A percentile compares a stretch with the other conserved stretches of the same genome.
These are phyloP conservation scores for Marasmius tenuissimus DNA, from an alignment of 1,284 basidiomycete species.

Conservation along the genomic window DNA sequence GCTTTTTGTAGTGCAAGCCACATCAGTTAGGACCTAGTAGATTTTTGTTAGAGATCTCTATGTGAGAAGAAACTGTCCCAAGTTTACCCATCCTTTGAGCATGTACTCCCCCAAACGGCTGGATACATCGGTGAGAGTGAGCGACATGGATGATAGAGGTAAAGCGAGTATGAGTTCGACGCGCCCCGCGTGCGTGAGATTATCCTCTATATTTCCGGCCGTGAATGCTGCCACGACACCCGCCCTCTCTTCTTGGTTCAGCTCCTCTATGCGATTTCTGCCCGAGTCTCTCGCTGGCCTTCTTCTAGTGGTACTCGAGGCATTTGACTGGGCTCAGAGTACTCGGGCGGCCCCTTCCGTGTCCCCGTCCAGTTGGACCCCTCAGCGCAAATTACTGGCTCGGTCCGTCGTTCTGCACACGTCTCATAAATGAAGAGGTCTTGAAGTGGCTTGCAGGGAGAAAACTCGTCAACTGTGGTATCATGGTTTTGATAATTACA, in stretches of 20 bases:
- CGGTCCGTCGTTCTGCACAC: conserved; percentile 41
- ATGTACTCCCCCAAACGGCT: conserved; percentile 66
- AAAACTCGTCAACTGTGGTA: conserved; percentile 76
- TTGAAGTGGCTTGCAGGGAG: conserved; percentile 45
- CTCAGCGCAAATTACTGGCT: conserved; percentile 56
- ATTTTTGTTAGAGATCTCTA: conserved; percentile 9
- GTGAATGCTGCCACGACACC: conserved; percentile 13
- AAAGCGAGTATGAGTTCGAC: conserved; percentile 4
- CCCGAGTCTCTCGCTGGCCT: conserved; percentile 52
- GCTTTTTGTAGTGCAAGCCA: conserved; percentile 50
- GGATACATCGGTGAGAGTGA: conserved; percentile 54
- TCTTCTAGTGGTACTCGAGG: conserved; percentile 46
- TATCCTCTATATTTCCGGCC: not conserved
- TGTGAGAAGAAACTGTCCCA: not conserved
- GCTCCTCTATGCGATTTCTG: conserved; percentile 41
- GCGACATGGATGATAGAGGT: conserved; percentile 37
- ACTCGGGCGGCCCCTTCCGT: conserved; percentile 35
- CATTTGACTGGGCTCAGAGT: conserved; percentile 36
- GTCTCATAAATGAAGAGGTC: not conserved
- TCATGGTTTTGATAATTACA: conserved; percentile 81
- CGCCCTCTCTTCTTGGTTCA: not conserved
- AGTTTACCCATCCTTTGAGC: conserved; percentile 73
- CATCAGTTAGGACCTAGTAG: conserved; percentile 64
- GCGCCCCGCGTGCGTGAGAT: not conserved
- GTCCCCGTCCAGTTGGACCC: conserved; percentile 51